A percentile compares a stretch with the other conserved stretches of the same genome.
Evolutionary conservation across 2,329 filamentous ascomycete species (phyloP).

Genomic region (Pyricularia pennisetigena): DNA sequence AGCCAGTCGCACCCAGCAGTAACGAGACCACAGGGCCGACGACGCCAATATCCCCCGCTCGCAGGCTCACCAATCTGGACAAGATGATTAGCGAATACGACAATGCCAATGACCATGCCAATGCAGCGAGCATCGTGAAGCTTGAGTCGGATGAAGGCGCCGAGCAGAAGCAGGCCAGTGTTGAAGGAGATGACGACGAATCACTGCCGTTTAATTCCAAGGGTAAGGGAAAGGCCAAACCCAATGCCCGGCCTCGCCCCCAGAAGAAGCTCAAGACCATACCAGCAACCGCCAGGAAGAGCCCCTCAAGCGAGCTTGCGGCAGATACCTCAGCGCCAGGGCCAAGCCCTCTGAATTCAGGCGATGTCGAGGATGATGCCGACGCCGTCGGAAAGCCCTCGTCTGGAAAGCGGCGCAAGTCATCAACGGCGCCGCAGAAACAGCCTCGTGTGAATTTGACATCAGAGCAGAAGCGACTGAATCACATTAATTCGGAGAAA

Average conservation of each 20-base stretch:
- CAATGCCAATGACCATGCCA: background rate
- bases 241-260: slow-evolving; percentile 15
- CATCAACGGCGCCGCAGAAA: slow-evolving; percentile 31
- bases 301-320: slow-evolving; percentile 19
- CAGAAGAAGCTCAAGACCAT: background rate
- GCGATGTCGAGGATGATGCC: background rate
- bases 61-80: background rate
- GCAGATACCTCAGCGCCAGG: slow-evolving; percentile 9
- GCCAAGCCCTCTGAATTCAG: background rate
- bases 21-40: slow-evolving; percentile 48
- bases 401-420: slow-evolving; percentile 38
- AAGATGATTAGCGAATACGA: background rate
- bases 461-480: slow-evolving; percentile 73
- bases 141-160: slow-evolving; percentile 29
- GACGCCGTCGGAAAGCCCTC: background rate
- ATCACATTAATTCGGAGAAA: slow-evolving; percentile 82
- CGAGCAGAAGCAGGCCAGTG: slow-evolving; percentile 40
- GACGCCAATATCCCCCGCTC: slow-evolving; percentile 35
- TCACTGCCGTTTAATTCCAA: slow-evolving; percentile 14
- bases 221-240: background rate
- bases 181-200: slow-evolving; percentile 27
- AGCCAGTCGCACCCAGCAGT: slow-evolving; percentile 37
- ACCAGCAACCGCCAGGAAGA: slow-evolving; percentile 15
- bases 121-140: slow-evolving; percentile 14
- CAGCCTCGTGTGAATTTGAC: slow-evolving; percentile 59